Evolutionary conservation across 164 flowering plant species (phyloP), one percentile per base, ranked within the genome.

Genomic region (Tetrastigma voinierianum): DNA sequence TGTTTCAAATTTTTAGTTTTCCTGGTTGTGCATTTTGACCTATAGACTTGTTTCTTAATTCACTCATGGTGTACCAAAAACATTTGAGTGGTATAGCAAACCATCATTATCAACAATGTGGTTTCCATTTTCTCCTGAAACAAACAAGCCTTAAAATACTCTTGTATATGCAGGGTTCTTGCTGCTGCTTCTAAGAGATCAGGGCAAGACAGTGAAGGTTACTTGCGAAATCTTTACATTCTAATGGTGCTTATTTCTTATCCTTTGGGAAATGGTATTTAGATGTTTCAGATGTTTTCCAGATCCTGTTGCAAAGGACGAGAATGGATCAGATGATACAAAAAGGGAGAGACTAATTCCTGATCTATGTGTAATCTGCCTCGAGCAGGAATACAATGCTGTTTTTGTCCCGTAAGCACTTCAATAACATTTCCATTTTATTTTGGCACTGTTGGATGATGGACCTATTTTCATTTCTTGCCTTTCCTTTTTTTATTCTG

Each of bases 361-460:
- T 32, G 89, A 86, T 81, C 76, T 96, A 3, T 93, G 99, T 76
- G 99, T 96, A 52, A 90, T 96, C 83, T 96, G 99, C 79, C 81
- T 96, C 51, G 99, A 90, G 79, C 87, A 86, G 74, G 88, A 89
- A 59, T 96, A 90, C 66, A 91, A 96, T 80, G 90, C 97, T 47
- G 99, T 91, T 66, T 96, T 93, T 83, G 89, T 96, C 66, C 90
- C 89, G 99, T 96, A 87, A 87, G 99, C 48, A 44, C 67, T 67
- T 53, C 51, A 64, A n/a, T 62, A 62, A 23, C 11, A 25, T 24
- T n/a, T 63, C 23, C 32, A 32, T n/a, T 49, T 40, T 17, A n/a
- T 46, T 23, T 60, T 63, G 14, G 19, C 4, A 16, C 32, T 24
- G 10, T 62, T 51, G n/a, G 9, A 45, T 44, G 48, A 18, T 20